Evolutionary conservation across 1,284 basidiomycete species (phyloP).

Genomic region (Omphalotus olearius): DNA sequence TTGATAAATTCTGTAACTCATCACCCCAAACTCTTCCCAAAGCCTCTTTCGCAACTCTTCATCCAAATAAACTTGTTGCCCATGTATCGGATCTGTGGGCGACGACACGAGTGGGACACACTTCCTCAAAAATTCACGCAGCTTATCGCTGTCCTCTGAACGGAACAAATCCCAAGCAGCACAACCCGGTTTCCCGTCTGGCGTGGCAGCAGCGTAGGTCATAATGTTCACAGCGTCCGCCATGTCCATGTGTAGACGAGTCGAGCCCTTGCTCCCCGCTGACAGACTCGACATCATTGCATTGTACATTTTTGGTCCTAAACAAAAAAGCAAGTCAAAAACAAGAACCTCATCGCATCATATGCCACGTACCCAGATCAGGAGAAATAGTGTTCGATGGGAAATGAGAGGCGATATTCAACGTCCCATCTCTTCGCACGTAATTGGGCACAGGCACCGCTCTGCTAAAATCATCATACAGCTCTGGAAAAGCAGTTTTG

Average conservation of each 20-base stretch:
- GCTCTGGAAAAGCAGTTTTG: constrained; percentile 74
- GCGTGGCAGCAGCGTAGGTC: constrained; percentile 63
- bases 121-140: constrained; percentile 70
- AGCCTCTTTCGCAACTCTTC: constrained; percentile 64
- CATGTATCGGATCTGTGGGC: constrained; percentile 82
- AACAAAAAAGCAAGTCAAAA: constrained; percentile 3
- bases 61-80: constrained; percentile 86
- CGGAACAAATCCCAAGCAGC: constrained; percentile 93
- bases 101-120: constrained; percentile 32
- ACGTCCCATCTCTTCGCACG: constrained; percentile 82
- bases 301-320: constrained; percentile 82
- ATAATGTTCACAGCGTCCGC: constrained; percentile 94
- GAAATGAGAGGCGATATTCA: constrained; percentile 87
- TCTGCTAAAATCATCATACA: constrained; percentile 84
- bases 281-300: constrained; percentile 63
- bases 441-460: constrained; percentile 87
- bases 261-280: constrained; percentile 73
- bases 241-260: constrained; percentile 94
- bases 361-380: constrained; percentile 65
- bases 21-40: constrained; percentile 64
- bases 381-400: constrained; percentile 81
- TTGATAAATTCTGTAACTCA: constrained; percentile 84
- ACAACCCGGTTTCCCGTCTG: constrained; percentile 68
- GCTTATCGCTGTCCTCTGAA: constrained; percentile 75
- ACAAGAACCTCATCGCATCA: constrained; percentile 1